Base-by-base conservation (phyloP, 2,329 filamentous ascomycete species). In the Pseudocercospora vitis region DNA sequence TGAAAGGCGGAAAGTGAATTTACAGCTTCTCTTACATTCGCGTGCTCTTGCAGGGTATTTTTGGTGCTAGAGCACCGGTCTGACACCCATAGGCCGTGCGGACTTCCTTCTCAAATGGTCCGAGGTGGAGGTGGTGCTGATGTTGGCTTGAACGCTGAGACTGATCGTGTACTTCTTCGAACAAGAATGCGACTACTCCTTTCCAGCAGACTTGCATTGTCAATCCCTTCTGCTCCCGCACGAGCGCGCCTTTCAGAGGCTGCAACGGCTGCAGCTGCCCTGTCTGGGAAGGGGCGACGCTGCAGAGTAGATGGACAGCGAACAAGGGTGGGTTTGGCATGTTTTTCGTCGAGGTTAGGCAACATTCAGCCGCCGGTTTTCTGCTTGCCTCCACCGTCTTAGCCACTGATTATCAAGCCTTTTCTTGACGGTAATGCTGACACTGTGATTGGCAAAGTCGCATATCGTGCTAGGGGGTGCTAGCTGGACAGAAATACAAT, bases 391-490 rank as follows among this genome's bases (percentile, higher is more conserved):
- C 37, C 37, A 40, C 37, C 23, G 11, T 23, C n/a, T 40, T 40
- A 19, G 19, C 16, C 37, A 40, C 37, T 19, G 37, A 19, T 21
- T 16, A 12, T 40, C 37, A 40, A 21, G 37, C 37, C 21, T n/a
- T 19, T 19, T 40, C 37, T 24, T 11, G 19, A 40, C 23, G 8
- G 37, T 12, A 40, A 9, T 40, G n/a, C 37, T 24, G 23, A 23
- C 37, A 40, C 37, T 40, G 6, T 40, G 37, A 40, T 40, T 40
- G 37, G 37, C 19, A 40, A 40, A 40, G 37, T 19, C 37, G 37
- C 37, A 19, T 23, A 12, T 23, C 37, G 16, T 40, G 37, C 37
- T 40, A 40, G 37, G 37, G n/a, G 37, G 23, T 40, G 37, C 37
- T 40, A 40, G 37, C 23, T 40, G 37, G 37, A 19, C 37, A 40